These are phyloP conservation scores for Capsicum baccatum DNA, from an alignment of 257 asterid genomes.

Conservation along the genomic window DNA sequence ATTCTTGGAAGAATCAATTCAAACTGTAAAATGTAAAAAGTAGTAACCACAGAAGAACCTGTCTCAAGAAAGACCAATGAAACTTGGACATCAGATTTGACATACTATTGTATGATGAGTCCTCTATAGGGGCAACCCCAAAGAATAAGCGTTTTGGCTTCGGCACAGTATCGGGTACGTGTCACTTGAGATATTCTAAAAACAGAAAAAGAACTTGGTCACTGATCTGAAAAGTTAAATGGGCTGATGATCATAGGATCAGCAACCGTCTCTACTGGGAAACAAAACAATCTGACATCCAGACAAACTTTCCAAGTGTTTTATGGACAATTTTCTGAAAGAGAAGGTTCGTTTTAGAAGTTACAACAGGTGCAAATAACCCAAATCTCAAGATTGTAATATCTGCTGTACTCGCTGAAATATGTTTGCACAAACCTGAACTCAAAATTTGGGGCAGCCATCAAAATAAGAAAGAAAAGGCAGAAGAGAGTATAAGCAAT, in stretches of 20 bases:
- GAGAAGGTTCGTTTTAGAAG: not conserved
- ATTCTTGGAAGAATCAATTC: not conserved
- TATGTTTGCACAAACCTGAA: not conserved
- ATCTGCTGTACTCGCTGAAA: not conserved
- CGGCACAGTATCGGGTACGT: not conserved
- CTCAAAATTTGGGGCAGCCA: not conserved
- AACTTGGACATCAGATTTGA: too few relatives aligned
- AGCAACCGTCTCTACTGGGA: not conserved
- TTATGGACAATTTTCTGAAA: not conserved
- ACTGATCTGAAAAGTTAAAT: too few relatives aligned
- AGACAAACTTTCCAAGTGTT: not conserved
- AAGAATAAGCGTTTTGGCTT: not conserved
- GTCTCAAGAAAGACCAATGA: not conserved
- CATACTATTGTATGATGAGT: too few relatives aligned
- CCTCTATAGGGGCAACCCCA: not conserved
- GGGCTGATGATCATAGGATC: too few relatives aligned
- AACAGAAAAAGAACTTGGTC: not conserved
- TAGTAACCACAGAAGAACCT: not conserved
- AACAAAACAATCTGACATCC: not conserved
- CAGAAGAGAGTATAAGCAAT: not conserved
- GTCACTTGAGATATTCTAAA: not conserved
- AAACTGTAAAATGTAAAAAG: not conserved
- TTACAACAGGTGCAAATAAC: not conserved
- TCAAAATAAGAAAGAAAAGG: not conserved
- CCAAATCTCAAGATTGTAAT: not conserved